phyloP scores from a whole-genome alignment of 2,329 filamentous ascomycete genomes.

The Stachybotrys chartarum region DNA sequence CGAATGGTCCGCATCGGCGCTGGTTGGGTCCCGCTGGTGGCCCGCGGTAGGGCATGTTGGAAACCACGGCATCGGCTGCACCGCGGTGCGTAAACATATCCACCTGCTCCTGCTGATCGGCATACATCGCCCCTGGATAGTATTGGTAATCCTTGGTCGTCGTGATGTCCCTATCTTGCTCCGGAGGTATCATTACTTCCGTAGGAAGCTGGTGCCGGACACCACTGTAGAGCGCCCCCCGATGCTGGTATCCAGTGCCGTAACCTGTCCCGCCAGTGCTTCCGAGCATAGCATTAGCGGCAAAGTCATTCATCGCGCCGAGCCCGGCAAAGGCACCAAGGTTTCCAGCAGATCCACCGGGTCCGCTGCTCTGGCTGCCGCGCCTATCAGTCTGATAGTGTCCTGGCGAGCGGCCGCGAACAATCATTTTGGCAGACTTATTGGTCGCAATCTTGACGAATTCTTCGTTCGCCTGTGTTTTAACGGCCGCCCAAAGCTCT shows the following conservation, averaged over 20 bases:
- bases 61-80: conserved; percentile 23
- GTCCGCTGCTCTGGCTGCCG: conserved; percentile 61
- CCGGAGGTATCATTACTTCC: conserved; percentile 43
- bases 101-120: conserved; percentile 37
- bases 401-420: conserved; percentile 75
- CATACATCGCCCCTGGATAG: conserved; percentile 44
- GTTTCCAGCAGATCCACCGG: conserved; percentile 56
- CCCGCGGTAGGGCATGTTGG: conserved; percentile 34
- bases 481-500: conserved; percentile 69
- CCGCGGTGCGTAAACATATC: conserved; percentile 41
- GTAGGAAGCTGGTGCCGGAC: conserved; percentile 41
- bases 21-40: conserved; percentile 28
- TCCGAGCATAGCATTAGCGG: conserved; percentile 27
- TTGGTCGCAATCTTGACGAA: conserved; percentile 66
- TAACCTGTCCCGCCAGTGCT: conserved; percentile 16
- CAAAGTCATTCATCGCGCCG: conserved; percentile 19
- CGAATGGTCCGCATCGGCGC: conserved; percentile 39
- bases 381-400: conserved; percentile 69
- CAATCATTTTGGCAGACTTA: conserved; percentile 76
- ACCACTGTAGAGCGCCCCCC: conserved; percentile 28
- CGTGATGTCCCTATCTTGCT: conserved; percentile 43
- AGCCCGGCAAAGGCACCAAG: conserved; percentile 36
- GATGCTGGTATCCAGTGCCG: conserved; percentile 16
- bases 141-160: conserved; percentile 47
- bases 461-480: conserved; percentile 36